Conservation (phyloP, 192 early-diverging fungal species). For the Entomortierella beljakovae region DNA sequence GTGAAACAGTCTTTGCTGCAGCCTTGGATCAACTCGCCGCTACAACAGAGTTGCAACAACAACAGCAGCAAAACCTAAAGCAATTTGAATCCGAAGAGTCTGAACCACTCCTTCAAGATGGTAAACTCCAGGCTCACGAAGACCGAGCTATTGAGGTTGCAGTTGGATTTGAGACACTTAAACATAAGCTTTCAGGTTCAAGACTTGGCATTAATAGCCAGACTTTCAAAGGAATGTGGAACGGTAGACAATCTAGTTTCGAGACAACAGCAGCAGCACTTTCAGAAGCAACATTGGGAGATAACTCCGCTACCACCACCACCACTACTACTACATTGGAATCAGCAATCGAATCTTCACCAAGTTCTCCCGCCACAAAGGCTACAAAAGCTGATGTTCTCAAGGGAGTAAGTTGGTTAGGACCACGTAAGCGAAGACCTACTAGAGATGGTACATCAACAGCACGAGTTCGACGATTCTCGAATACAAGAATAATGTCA, state of each 20-base stretch:
- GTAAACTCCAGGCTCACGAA: constrained; percentile 17
- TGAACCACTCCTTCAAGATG: not conserved
- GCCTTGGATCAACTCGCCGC: not conserved
- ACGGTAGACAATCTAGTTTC: constrained; percentile 1
- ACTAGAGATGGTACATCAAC: not conserved
- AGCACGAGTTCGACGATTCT: constrained; percentile 24
- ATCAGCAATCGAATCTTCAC: too few relatives aligned
- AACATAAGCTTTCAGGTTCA: constrained; percentile 11
- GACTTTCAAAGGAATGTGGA: constrained; percentile 10
- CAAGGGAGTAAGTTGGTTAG: constrained; percentile 11
- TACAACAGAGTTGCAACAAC: too few relatives aligned
- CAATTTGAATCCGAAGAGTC: not conserved
- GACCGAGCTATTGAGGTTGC: constrained; percentile 43
- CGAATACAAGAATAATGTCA: not conserved
- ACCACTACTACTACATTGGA: not conserved
- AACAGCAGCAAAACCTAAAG: not conserved
- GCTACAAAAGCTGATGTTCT: constrained; percentile 4
- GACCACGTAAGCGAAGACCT: constrained; percentile 16
- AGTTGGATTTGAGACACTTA: constrained; percentile 36
- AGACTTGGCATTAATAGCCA: not conserved
- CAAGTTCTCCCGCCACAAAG: not conserved
- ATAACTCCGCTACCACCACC: not conserved
- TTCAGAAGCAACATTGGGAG: not conserved
- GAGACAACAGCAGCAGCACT: not conserved
- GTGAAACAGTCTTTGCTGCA: not conserved